Conservation (phyloP, 2,329 filamentous ascomycete species). For the Drechslera avenae region DNA sequence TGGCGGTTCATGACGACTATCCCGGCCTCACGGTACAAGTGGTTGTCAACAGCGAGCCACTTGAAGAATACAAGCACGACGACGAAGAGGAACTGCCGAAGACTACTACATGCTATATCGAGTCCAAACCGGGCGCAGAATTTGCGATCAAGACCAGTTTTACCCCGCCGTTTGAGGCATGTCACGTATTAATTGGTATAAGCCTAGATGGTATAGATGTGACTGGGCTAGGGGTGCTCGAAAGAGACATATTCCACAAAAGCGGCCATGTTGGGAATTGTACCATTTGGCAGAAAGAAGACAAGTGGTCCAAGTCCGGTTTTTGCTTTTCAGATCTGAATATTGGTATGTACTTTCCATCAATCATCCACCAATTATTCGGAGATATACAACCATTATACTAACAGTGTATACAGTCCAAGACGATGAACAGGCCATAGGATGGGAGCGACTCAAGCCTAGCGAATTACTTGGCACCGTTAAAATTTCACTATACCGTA, state of each 20-base stretch:
- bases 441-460: background rate
- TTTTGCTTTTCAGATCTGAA: constrained; percentile 14
- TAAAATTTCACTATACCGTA: background rate
- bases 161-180: too few relatives aligned
- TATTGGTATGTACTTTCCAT: constrained; percentile 7
- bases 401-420: background rate
- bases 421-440: background rate
- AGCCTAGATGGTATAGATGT: too few relatives aligned
- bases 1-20: background rate
- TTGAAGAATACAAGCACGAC: background rate
- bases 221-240: too few relatives aligned
- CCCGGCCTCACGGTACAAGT: background rate
- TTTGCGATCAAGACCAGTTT: too few relatives aligned
- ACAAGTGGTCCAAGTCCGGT: background rate
- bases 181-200: too few relatives aligned
- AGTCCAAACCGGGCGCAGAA: background rate
- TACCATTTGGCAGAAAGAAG: background rate
- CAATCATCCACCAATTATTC: too few relatives aligned
- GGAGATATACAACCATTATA: too few relatives aligned
- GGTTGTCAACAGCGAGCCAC: background rate
- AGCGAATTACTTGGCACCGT: background rate
- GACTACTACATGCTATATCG: background rate
- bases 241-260: too few relatives aligned
- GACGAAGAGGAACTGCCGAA: background rate
- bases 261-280: too few relatives aligned